Base-by-base conservation (phyloP, 1,284 basidiomycete species). In the Cutaneotrichosporon arboriforme region DNA sequence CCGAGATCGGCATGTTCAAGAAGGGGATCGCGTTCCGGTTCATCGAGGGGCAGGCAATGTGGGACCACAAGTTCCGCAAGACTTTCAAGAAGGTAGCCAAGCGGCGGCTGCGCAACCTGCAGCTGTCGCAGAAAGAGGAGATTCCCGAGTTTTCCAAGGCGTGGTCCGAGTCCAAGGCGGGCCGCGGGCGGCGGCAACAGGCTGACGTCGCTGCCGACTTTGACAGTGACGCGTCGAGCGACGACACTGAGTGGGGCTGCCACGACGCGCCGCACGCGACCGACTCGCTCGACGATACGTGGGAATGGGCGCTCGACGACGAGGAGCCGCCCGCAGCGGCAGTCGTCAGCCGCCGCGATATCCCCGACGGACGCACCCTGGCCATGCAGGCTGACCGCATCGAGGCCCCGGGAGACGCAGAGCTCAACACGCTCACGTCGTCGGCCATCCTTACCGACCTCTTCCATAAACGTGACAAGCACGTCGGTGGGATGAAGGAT, bases 1-100 rank as follows among this genome's bases (percentile, higher is more conserved):
- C 86, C 20, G 76, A 83, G 43, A 67, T 81, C 9, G 80, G 81
- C 0, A 53, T 73, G 18, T 74, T 82, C 63, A 78, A 80, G 59
- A 76, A 76, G 57, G 77, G 75, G 0, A 74, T 77, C 0, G 74
- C 72, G 2, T 65, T 73, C 60, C 63, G 75, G 34, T 76, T 73
- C 49, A 57, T 76, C 20, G 73, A 68, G 5, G 75, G 75, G 13
- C 73, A 75, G 54, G 63, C 66, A 2, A 54, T 70, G 1, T 76
- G 74, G 72, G 68, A 74, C 49, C 70, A 72, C 51, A 66, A 68
- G 47, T 76, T 65, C 57, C 60, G 60, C 40, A 61, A 61, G 15
- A 61, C 63, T 3, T 58, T 60, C 14, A 68, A 65, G 39, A 56
- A 56, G 1, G 66, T 75, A n/a, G 63, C 63, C 37, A 66, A 66